Evolutionary conservation across 345 rosid species (phyloP).

Genomic region (Trapa incisa): DNA sequence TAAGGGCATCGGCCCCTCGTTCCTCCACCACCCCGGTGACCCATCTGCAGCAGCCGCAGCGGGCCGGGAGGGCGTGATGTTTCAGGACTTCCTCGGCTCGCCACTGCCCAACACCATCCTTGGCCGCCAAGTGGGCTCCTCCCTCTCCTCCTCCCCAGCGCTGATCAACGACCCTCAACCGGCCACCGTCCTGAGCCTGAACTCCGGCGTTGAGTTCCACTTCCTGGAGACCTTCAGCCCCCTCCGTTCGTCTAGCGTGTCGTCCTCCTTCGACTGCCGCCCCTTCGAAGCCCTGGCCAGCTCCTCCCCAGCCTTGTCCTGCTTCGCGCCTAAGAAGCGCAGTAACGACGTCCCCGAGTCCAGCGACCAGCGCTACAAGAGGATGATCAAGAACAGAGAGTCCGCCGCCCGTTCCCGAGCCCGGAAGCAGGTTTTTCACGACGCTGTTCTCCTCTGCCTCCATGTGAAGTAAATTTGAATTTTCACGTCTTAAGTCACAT

Average conservation of each 20-base stretch:
- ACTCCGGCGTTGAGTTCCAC: constrained; percentile 39
- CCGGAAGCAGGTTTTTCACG: constrained; percentile 46
- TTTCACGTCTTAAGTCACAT: too few relatives aligned
- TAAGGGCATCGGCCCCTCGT: too few relatives aligned
- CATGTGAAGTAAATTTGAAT: not conserved
- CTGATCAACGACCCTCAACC: constrained; percentile 13
- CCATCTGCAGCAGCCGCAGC: too few relatives aligned
- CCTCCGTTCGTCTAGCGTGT: constrained; percentile 18
- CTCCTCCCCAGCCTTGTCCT: constrained; percentile 9
- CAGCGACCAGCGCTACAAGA: constrained; percentile 41
- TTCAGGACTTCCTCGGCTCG: constrained; percentile 60
- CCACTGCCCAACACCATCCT: constrained; percentile 1
- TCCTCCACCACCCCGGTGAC: too few relatives aligned
- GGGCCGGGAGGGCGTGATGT: constrained; percentile 8
- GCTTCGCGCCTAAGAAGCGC: constrained; percentile 32
- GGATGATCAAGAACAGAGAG: constrained; percentile 76
- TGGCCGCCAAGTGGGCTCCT: not conserved
- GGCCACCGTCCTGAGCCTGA: constrained; percentile 47
- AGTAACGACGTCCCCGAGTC: constrained; percentile 27
- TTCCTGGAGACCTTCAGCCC: constrained; percentile 31
- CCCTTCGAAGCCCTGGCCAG: not conserved
- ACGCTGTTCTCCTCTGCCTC: not conserved
- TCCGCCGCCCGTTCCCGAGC: constrained; percentile 88
- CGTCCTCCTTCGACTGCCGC: constrained; percentile 16
- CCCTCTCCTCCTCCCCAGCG: not conserved